A percentile compares a stretch with the other conserved stretches of the same genome.
phyloP scores from a whole-genome alignment of 2,329 filamentous ascomycete species.

The Fusarium paranaense region DNA sequence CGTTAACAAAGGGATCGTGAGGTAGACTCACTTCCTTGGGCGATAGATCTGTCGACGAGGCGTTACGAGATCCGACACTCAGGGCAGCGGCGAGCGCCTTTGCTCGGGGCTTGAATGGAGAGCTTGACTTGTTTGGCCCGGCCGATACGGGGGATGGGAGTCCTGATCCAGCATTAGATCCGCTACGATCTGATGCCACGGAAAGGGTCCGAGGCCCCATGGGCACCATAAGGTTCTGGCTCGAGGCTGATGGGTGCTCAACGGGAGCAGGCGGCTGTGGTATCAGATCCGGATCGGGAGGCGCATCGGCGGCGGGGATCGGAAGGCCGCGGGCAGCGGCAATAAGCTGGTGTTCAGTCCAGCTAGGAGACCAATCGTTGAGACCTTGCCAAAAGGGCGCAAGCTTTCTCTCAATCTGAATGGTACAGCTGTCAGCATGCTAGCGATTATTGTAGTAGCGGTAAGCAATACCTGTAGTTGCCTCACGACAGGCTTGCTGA shows the following conservation, averaged over 20 bases:
- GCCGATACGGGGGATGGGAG: constrained; percentile 61
- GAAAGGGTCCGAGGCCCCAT: constrained; percentile 83
- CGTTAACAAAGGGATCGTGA: constrained; percentile 88
- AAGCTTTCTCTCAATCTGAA: constrained; percentile 88
- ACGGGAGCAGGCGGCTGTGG: constrained; percentile 59
- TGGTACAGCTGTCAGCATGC: constrained; percentile 29
- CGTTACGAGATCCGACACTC: constrained; percentile 78
- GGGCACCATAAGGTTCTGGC: constrained; percentile 78
- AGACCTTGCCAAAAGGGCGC: constrained; percentile 97
- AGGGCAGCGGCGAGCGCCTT: constrained; percentile 90
- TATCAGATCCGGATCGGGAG: constrained; percentile 75
- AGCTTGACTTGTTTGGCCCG: constrained; percentile 54
- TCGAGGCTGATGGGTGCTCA: constrained; percentile 60
- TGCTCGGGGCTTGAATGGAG: constrained; percentile 82
- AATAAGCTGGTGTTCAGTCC: constrained; percentile 96
- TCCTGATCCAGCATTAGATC: constrained; percentile 69
- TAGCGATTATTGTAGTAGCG: neutral
- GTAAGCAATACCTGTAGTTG: constrained; percentile 81
- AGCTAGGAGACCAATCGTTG: constrained; percentile 87
- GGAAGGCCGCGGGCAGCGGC: constrained; percentile 87
- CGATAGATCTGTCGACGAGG: constrained; percentile 75
- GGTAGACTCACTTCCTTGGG: constrained; percentile 85
- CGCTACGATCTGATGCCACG: constrained; percentile 76
- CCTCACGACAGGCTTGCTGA: constrained; percentile 87
- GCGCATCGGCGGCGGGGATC: constrained; percentile 85